Evolutionary conservation across 164 flowering plant species (phyloP), one percentile per base, ranked within the genome.

Genomic region (Stephania cephalantha): DNA sequence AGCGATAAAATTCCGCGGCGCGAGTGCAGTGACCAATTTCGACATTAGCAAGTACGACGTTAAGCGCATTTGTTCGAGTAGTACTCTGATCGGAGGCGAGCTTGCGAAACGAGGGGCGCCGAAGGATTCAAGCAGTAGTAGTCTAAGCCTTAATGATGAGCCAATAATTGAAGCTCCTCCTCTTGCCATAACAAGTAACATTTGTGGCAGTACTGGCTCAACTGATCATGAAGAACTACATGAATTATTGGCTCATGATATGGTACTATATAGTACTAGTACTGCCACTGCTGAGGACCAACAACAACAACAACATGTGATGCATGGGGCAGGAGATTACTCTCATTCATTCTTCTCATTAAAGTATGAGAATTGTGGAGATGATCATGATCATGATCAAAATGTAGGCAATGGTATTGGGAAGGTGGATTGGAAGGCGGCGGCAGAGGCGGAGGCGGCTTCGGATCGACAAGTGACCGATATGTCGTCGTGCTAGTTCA

Each of bases 11-110:
- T 94, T 94, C 83, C 84, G 98, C 0, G 97, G 98, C 11, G 81
- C 91, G 12, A 92, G 86, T 66, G 98, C 97, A 1, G 97, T 94
- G n/a, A 94, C 98, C 1, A 94, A 92, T 82, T 94, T 94, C 18
- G 97, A 94, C 83, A 94, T 92, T 85, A 92, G 80, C 81, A 74
- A 94, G 30, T 94, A 94, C 46, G 92, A 94, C 53, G 97, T 94
- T 2, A 91, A 89, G 52, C 83, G 90, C 86, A 94, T 94, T 7
- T 81, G 92, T 0, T 92, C 91, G 74, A 92, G 98, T 83, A 87
- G 81, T 74, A 83, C 92, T 64, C 97, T 97, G 0, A 87, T 92
- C 4, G 94, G 97, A 2, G 91, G 97, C 1, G 91, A 89, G 7
- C 89, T 90, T 1, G 90, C 92, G 1, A 92, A 88, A 85, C 85